Conservation (phyloP, 2,329 filamentous ascomycete species). For the Colletotrichum destructivum region DNA sequence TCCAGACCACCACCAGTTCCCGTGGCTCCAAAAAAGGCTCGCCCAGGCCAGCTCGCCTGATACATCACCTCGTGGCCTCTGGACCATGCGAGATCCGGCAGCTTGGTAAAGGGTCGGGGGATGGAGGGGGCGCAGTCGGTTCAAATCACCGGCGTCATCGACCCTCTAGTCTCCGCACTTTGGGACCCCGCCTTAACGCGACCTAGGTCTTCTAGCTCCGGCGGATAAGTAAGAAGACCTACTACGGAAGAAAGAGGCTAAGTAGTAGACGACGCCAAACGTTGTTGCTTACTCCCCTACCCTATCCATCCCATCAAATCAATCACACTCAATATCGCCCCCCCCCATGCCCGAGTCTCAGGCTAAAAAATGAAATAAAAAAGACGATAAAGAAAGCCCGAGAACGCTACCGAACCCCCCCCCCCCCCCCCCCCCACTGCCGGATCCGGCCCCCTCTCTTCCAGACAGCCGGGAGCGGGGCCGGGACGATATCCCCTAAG, state of each 20-base stretch:
- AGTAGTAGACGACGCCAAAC: not conserved
- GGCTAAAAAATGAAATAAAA: not conserved
- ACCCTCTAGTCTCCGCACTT: not conserved
- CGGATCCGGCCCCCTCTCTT: not conserved
- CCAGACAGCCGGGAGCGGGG: not conserved
- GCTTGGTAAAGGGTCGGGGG: not conserved
- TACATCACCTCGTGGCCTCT: not conserved
- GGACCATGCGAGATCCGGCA: constrained; percentile 25
- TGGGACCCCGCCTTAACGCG: not conserved
- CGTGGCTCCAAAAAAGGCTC: not conserved
- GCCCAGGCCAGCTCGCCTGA: not conserved
- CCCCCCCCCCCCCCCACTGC: too few relatives aligned
- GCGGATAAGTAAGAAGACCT: not conserved
- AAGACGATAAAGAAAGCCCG: not conserved
- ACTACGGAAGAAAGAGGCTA: not conserved
- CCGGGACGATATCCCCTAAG: not conserved
- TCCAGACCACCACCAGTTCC: not conserved
- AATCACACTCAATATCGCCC: too few relatives aligned
- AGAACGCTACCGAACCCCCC: not conserved
- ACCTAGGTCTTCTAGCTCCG: not conserved
- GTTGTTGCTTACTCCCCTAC: not conserved
- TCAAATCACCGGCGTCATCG: constrained; percentile 4
- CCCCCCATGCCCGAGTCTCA: not conserved
- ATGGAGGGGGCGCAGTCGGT: not conserved
- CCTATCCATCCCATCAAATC: not conserved